Evolutionary conservation across 2,329 filamentous ascomycete genomes (phyloP), one percentile per base, ranked within the genome.

Genomic region (Podosphaera xanthii): DNA sequence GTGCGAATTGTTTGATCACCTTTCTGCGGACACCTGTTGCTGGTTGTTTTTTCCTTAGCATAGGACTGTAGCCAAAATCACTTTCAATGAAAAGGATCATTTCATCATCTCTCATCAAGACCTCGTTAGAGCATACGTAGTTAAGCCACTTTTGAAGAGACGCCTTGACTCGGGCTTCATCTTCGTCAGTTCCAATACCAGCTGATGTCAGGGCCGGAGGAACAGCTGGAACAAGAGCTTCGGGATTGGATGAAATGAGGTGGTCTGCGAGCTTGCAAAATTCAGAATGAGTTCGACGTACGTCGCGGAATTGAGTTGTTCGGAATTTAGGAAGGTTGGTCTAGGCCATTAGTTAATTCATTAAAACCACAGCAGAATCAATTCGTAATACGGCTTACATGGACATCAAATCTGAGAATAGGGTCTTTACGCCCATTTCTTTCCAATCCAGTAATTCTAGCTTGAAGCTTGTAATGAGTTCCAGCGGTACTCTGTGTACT

Each of bases 61-160:
- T 86, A 1, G 92, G 92, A 67, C 89, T 96, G 72, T 98, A 98
- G 48, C 92, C 92, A 70, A 96, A 97, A 70, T 98, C 92, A 69
- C 88, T 95, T 72, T 98, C 92, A n/a, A 98, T 89, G 67, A 98
- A 98, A 61, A 97, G 83, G 4, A 96, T 82, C 82, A 97, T 91
- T 72, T 98, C 92, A 62, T 97, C 91, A 69, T 98, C 92, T 62
- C 86, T 82, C 76, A 95, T 94, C 6, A 98, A 79, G 0, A 94
- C 83, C 42, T 97, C 90, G 65, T 92, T 97, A 67, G 80, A 81
- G 73, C 92, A 94, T 30, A 98, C 85, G 61, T 87, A 86, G 71
- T 94, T 96, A 66, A 98, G 77, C 92, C 92, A 98, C 69, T 89
- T 79, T 72, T 98, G 92, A 74, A 98, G 80, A 7, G 87, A 79